Base-by-base conservation (phyloP, 805 yeast genomes). In the Yarrowia yakushimensis region DNA sequence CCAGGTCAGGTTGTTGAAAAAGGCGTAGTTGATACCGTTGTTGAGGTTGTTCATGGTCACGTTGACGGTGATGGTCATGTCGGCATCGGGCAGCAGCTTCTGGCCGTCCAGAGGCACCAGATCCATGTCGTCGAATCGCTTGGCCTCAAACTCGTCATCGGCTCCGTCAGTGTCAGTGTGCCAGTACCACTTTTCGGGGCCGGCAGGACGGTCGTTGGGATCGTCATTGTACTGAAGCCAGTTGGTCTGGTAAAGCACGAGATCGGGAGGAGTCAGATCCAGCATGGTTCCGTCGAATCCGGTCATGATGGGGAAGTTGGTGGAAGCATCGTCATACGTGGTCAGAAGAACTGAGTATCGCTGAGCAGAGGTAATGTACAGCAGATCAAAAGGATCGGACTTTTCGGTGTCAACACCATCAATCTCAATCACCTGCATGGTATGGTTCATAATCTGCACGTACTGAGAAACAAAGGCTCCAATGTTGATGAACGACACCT, bases 401-500 rank as follows among this genome's bases (percentile, higher is more conserved):
- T 41, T 39, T 74, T 91, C 88, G 18, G 89, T 92, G 69, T 87
- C 82, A 50, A 92, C 78, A 73, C 99, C 99, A 74, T 94, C 99
- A 52, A 91, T 87, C 71, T 92, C 98, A 66, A 94, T 87, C 59
- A 94, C 86, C 13, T 90, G 85, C 75, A 94, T 81, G 33, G 81
- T 82, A 76, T 93, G 97, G 74, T 85, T 96, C 76, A 93, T 96
- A 72, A 94, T 83, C 79, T 85, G 88, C 70, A 94, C 74, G 76
- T 87, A 90, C 76, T 91, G 97, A 8, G 97, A 90, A 9, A 88
- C 88, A 73, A 94, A 92, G 36, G 96, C 93, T 72, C 97, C 98
- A 67, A 84, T 81, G 76, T 93, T 94, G 70, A 88, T 81, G 63
- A 94, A 75, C 72, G 97, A 83, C 66, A 94, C 68, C 68, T 88